phyloP scores from a whole-genome alignment of 192 early-diverging fungal genomes.

The Coemansia sp. region DNA sequence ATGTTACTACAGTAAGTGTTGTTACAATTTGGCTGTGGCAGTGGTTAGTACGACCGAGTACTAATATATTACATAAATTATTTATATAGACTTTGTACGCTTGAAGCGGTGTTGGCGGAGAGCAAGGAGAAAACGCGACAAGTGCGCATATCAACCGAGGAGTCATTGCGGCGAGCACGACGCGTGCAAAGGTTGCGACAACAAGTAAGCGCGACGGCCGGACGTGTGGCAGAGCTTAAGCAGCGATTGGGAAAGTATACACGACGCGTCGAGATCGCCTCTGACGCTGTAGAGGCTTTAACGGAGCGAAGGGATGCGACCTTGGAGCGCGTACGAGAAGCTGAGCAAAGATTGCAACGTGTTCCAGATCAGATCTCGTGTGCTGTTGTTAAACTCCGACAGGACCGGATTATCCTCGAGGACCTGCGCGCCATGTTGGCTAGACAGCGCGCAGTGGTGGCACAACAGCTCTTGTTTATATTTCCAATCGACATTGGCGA shows the following conservation, averaged over 20 bases:
- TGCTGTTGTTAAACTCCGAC: conserved; percentile 12
- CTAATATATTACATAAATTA: not conserved
- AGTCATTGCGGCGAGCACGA: not conserved
- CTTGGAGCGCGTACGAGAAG: not conserved
- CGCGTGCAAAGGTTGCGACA: conserved; percentile 5
- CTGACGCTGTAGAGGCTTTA: conserved; percentile 3
- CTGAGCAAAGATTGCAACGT: not conserved
- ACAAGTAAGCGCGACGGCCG: not conserved
- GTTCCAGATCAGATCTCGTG: not conserved
- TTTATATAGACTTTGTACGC: conserved; percentile 13
- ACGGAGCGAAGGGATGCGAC: not conserved
- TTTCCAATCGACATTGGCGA: conserved; percentile 23
- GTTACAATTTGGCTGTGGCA: not conserved
- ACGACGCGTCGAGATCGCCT: conserved; percentile 23
- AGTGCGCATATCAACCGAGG: conserved; percentile 1
- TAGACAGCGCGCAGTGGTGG: conserved; percentile 14
- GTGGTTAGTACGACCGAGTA: not conserved
- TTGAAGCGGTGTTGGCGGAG: conserved; percentile 7
- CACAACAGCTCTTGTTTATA: not conserved
- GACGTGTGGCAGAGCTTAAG: not conserved
- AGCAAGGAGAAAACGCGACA: not conserved
- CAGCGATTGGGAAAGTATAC: conserved; percentile 2
- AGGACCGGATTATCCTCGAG: conserved; percentile 44
- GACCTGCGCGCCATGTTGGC: conserved; percentile 48
- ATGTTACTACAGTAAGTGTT: not conserved